Evolutionary conservation across 179 eudicot species (phyloP), one percentile per base, ranked within the genome.

Genomic region (Corrigiola litoralis): DNA sequence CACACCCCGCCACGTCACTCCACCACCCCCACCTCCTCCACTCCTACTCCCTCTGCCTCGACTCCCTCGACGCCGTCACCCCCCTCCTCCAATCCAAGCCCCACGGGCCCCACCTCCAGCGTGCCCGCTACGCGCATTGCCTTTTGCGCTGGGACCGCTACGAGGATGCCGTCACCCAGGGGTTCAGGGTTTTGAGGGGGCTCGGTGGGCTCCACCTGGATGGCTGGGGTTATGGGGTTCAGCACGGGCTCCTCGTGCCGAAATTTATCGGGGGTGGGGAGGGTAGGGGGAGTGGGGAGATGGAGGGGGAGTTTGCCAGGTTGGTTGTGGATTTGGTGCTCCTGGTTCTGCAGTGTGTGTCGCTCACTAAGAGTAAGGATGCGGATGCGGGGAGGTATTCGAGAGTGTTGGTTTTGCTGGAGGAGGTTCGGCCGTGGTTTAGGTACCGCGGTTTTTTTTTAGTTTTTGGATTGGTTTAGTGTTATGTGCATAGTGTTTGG

Each of bases 371-470:
- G 59, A 74, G 73, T 33, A 85, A 75, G 72, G 76, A 73, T 21
- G 90, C 28, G 72, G 76, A 73, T 21, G 90, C 28, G 4, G 75
- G 52, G 1, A 81, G 80, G 61, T 90, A 87, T 55, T 2, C 61
- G 50, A 70, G 69, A 29, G 27, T 92, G 23, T 44, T 86, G 51
- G 41, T 24, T 25, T 66, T 90, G 89, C 77, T 80, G 6, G 31
- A 69, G 1, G 95, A 86, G 69, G 77, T 80, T 42, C 63, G 57
- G 1, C 86, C 90, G 9, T 91, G 92, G 94, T 76, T 88, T 69
- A 81, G 89, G 96, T 91, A 56, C 33, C 13, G 29, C 58, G 3
- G 18, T 23, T 34, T 37, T 25, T 50, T 51, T 41, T 13, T 11
- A 27, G 11, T 25, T 37, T 5, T 3, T 56, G 8, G 6, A 25